Conservation (phyloP, 208 protist species). For the Crithidia thermophila region DNA sequence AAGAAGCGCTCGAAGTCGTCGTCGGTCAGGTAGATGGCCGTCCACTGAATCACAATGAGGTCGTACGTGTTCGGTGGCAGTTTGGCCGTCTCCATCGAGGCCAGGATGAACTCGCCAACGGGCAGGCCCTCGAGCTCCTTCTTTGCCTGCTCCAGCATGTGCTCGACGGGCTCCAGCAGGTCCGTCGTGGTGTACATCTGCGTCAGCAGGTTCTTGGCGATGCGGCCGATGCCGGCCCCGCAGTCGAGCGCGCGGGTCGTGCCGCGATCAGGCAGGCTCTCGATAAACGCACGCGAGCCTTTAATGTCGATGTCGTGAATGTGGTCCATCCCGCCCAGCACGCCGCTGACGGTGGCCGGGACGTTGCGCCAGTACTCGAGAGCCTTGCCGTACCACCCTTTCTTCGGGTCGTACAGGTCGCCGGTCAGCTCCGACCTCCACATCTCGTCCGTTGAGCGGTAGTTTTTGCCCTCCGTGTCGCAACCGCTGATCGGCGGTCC, state of each 20-base stretch:
- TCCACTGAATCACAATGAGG: slow-evolving; percentile 93
- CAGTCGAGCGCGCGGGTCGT: slow-evolving; percentile 84
- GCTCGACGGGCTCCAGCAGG: slow-evolving; percentile 84
- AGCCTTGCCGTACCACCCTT: slow-evolving; percentile 90
- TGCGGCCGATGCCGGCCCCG: slow-evolving; percentile 92
- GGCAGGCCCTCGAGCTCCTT: slow-evolving; percentile 70
- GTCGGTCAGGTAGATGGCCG: slow-evolving; percentile 94
- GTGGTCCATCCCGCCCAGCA: slow-evolving; percentile 90
- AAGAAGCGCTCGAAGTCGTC: slow-evolving; percentile 91
- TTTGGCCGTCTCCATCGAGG: slow-evolving; percentile 78
- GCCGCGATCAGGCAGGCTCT: slow-evolving; percentile 57
- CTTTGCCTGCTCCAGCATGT: slow-evolving; percentile 89
- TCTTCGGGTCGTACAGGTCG: slow-evolving; percentile 73
- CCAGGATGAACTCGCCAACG: slow-evolving; percentile 77
- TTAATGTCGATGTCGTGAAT: slow-evolving; percentile 76
- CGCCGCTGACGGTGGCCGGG: slow-evolving; percentile 86
- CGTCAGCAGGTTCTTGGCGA: slow-evolving; percentile 77
- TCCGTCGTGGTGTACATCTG: slow-evolving; percentile 74
- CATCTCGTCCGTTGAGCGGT: slow-evolving; percentile 68
- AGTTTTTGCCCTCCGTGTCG: slow-evolving; percentile 65
- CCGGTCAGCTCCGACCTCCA: slow-evolving; percentile 71
- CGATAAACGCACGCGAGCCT: slow-evolving; percentile 68
- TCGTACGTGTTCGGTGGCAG: slow-evolving; percentile 80
- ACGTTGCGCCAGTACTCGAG: slow-evolving; percentile 87
- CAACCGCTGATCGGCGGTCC: slow-evolving; percentile 48